Base-by-base conservation (phyloP, 225 moss, liverwort and hornwort genomes). In the Anthoceros angustus region DNA sequence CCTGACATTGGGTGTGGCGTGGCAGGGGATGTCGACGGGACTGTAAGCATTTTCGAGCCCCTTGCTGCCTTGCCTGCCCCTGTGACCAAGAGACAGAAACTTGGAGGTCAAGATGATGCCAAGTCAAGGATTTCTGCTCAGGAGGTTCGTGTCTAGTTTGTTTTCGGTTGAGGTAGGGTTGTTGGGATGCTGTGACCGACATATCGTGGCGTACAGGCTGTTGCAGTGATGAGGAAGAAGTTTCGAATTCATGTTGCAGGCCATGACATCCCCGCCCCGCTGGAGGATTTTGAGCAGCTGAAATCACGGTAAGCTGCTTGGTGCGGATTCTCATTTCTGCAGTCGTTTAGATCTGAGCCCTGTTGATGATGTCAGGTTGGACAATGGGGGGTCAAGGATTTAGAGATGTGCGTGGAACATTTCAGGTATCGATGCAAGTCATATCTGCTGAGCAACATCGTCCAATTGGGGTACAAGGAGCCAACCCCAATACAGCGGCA, bases 401-500 rank as follows among this genome's bases (percentile, higher is more conserved):
- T 10, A 40, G 43, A 65, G 39, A 49, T 45, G 68, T 9, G 61
- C 70, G 74, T 78, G 78, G 73, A 80, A 75, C 25, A 60, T 23
- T 60, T 8, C 67, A 67, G 83, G 66, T 84, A 71, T 71, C 77
- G 76, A 15, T 94, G 90, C 77, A 80, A 77, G 62, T 78, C 78
- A 38, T 77, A 83, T 63, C 41, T 90, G 5, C 71, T 81, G 63
- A 74, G 76, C 60, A 87, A 88, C 38, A 72, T 94, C 25, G 68
- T 60, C 39, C 78, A 84, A 48, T 78, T 80, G 20, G 87, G 90
- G 12, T 94, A 83, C 42, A 62, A 66, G 6, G 86, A 94, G 61
- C 94, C 90, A 2, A 94, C 94, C 25, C 94, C 94, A 21, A 90
- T 94, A 67, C 94, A 94, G 70, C 87, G 94, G 20, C 94, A 94